Conservation (phyloP, 257 asterid genomes). For the Nicotiana sylvestris region DNA sequence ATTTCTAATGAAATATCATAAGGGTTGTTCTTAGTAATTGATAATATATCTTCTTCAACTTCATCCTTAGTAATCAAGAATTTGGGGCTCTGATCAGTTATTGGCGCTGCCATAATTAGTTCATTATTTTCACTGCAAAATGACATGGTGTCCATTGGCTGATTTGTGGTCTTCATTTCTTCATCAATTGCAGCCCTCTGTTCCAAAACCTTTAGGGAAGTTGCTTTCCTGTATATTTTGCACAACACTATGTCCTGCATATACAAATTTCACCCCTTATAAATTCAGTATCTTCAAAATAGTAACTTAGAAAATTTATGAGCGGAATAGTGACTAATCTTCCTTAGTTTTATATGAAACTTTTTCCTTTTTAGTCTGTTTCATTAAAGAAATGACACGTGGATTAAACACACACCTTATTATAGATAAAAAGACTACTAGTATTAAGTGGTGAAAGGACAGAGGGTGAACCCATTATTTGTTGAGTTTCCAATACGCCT, state of each 20-base stretch:
- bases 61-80: neutral
- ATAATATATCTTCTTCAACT: constrained; percentile 11
- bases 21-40: neutral
- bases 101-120: neutral
- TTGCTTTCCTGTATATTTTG: constrained; percentile 63
- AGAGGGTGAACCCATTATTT: no score
- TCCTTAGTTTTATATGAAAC: no score
- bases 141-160: neutral
- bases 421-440: no score
- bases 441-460: no score
- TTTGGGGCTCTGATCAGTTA: neutral
- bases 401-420: no score
- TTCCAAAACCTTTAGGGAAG: constrained; percentile 58
- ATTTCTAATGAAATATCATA: neutral
- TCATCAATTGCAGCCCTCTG: constrained; percentile 62
- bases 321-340: neutral
- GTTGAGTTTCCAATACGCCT: no score
- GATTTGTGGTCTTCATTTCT: constrained; percentile 5
- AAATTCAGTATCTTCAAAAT: neutral
- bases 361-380: neutral
- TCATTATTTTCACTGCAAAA: neutral
- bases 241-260: constrained; percentile 63
- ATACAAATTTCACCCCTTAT: neutral
- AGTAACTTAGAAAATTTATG: neutral
- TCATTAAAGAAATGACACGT: no score